These are phyloP conservation scores for Globisporangium cylindrosporum DNA, from an alignment of 352 stramenopile genomes.

Conservation along the genomic window DNA sequence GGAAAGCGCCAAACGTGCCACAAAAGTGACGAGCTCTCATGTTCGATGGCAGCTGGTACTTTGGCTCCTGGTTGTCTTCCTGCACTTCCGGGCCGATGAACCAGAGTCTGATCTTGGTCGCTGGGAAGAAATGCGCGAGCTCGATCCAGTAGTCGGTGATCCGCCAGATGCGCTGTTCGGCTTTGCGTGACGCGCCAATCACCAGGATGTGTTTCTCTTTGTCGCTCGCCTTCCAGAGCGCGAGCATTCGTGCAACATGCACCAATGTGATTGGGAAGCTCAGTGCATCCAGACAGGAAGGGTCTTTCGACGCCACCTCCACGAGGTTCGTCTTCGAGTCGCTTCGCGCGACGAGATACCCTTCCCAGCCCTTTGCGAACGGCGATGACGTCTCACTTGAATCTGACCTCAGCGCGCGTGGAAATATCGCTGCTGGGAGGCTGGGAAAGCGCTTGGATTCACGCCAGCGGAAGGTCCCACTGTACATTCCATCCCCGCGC, in stretches of 20 bases:
- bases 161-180: conserved; percentile 63
- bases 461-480: conserved; percentile 75
- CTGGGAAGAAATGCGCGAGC: conserved; percentile 36
- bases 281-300: conserved; percentile 74
- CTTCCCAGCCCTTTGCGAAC: conserved; percentile 39
- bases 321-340: conserved; percentile 28
- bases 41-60: conserved; percentile 18
- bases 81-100: conserved; percentile 67
- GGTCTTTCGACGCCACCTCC: conserved; percentile 35
- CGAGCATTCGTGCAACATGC: conserved; percentile 34
- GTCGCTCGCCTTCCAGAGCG: conserved; percentile 17
- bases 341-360: conserved; percentile 39
- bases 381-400: not conserved
- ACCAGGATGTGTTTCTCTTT: conserved; percentile 38
- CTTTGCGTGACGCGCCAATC: conserved; percentile 60
- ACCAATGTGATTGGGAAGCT: conserved; percentile 72
- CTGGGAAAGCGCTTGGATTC: conserved; percentile 55
- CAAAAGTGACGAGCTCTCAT: conserved; percentile 34
- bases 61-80: conserved; percentile 4
- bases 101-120: conserved; percentile 36
- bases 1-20: conserved; percentile 56
- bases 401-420: not conserved
- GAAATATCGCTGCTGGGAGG: conserved; percentile 21
- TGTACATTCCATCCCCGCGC: conserved; percentile 77
- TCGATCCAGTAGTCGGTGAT: conserved; percentile 74